Conservation (phyloP, 179 eudicot genomes). For the Dionaea muscipula region DNA sequence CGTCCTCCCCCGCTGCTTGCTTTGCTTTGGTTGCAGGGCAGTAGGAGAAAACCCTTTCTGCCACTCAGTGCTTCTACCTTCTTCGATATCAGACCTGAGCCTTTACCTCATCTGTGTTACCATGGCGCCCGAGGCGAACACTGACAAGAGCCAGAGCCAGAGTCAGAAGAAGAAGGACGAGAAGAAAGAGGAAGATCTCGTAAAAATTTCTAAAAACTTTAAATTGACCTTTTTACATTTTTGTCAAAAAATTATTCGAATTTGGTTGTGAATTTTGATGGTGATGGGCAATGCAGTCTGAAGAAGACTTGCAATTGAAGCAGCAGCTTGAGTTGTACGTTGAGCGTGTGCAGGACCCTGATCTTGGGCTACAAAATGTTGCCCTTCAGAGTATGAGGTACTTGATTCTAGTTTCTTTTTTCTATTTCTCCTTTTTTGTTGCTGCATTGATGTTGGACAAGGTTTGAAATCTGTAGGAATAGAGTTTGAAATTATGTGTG, state of each 20-base stretch:
- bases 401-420: constrained; percentile 2
- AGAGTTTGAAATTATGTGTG: too few relatives aligned
- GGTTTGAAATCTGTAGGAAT: not conserved
- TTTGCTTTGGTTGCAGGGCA: too few relatives aligned
- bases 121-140: constrained; percentile 23
- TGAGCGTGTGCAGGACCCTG: constrained; percentile 71
- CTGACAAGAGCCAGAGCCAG: constrained; percentile 41
- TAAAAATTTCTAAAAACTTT: constrained; percentile 16
- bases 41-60: too few relatives aligned
- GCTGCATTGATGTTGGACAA: not conserved
- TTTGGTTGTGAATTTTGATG: not conserved
- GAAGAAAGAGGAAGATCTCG: constrained; percentile 90
- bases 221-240: not conserved
- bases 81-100: too few relatives aligned
- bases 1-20: too few relatives aligned
- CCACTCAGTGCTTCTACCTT: too few relatives aligned
- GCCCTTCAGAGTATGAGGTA: constrained; percentile 98
- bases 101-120: too few relatives aligned
- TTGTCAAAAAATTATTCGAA: not conserved
- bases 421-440: not conserved
- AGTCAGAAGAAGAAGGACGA: constrained; percentile 72
- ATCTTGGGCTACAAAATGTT: constrained; percentile 54
- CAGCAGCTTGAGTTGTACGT: constrained; percentile 85
- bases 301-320: constrained; percentile 95
- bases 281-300: constrained; percentile 39